Conservation (phyloP, 2,329 filamentous ascomycete genomes). For the Trichoderma polysporum region DNA sequence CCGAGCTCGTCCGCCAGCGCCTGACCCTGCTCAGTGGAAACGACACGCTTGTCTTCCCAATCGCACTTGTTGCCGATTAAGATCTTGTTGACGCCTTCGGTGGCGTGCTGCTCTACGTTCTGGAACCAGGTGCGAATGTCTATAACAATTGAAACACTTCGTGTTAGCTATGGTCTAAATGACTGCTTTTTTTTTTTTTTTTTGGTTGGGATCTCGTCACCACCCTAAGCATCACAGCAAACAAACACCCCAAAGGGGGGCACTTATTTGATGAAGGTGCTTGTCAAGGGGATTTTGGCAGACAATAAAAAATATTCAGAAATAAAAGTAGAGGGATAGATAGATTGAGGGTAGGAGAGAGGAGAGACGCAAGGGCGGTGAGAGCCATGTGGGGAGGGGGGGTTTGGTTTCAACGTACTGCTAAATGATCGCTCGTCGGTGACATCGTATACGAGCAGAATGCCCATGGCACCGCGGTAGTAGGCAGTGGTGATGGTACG, state of each 20-base stretch:
- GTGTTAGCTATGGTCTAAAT: background rate
- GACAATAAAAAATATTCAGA: background rate
- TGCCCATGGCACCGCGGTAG: constrained; percentile 98
- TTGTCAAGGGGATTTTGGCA: background rate
- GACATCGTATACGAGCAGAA: constrained; percentile 96
- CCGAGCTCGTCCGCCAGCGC: constrained; percentile 91
- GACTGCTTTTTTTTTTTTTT: background rate
- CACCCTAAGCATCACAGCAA: background rate
- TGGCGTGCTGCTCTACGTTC: constrained; percentile 97
- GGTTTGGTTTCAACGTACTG: constrained; percentile 57
- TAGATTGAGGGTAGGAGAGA: background rate
- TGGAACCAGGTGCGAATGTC: constrained; percentile 99
- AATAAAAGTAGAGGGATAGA: background rate
- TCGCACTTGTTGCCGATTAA: constrained; percentile 99
- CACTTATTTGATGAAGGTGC: background rate
- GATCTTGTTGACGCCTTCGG: constrained; percentile 99
- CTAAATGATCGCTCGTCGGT: constrained; percentile 95
- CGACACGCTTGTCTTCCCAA: constrained; percentile 97
- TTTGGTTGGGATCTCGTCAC: background rate
- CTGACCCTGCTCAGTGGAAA: constrained; percentile 91
- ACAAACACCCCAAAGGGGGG: background rate
- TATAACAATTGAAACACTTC: constrained; percentile 40
- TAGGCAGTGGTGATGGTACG: constrained; percentile 98
- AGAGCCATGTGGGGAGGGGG: constrained; percentile 2
- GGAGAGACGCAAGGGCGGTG: background rate